phyloP scores from a whole-genome alignment of 2,329 filamentous ascomycete species.

The Rhynchosporium secalis region DNA sequence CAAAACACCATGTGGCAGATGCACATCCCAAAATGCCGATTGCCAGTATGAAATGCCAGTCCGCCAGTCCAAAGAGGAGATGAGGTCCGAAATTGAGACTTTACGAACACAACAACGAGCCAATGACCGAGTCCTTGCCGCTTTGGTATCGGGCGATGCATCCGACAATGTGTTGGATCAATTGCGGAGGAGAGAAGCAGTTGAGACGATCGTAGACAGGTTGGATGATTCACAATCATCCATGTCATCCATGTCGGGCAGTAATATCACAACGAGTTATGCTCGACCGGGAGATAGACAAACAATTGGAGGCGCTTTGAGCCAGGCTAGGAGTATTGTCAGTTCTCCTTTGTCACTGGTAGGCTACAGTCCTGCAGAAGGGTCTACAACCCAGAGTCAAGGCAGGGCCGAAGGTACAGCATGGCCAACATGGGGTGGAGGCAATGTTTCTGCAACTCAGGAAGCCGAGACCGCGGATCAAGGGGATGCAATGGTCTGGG shows the following conservation, averaged over 20 bases:
- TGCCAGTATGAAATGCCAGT: slow-evolving; percentile 64
- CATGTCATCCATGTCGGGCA: slow-evolving; percentile 31
- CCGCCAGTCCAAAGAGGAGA: slow-evolving; percentile 62
- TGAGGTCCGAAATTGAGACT: slow-evolving; percentile 59
- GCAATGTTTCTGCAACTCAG: background rate
- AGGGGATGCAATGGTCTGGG: slow-evolving; percentile 39
- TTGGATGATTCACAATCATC: slow-evolving; percentile 43
- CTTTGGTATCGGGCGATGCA: slow-evolving; percentile 44
- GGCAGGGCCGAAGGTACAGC: slow-evolving; percentile 26
- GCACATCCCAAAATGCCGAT: slow-evolving; percentile 53
- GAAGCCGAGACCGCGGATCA: slow-evolving; percentile 4
- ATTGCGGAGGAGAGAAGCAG: slow-evolving; percentile 53
- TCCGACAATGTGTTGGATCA: slow-evolving; percentile 52
- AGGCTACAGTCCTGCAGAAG: slow-evolving; percentile 49
- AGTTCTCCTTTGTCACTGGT: slow-evolving; percentile 48
- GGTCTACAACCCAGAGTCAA: slow-evolving; percentile 20
- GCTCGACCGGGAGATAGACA: slow-evolving; percentile 42
- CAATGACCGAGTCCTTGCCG: slow-evolving; percentile 56
- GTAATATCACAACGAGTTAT: slow-evolving; percentile 35
- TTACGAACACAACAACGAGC: slow-evolving; percentile 55
- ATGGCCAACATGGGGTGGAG: slow-evolving; percentile 22
- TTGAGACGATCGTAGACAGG: slow-evolving; percentile 58
- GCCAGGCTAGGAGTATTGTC: slow-evolving; percentile 44
- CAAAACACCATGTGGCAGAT: slow-evolving; percentile 51
- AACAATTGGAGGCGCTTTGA: slow-evolving; percentile 31